Evolutionary conservation across 2,329 filamentous ascomycete genomes (phyloP).

Genomic region (Fusarium neocosmosporiellum): DNA sequence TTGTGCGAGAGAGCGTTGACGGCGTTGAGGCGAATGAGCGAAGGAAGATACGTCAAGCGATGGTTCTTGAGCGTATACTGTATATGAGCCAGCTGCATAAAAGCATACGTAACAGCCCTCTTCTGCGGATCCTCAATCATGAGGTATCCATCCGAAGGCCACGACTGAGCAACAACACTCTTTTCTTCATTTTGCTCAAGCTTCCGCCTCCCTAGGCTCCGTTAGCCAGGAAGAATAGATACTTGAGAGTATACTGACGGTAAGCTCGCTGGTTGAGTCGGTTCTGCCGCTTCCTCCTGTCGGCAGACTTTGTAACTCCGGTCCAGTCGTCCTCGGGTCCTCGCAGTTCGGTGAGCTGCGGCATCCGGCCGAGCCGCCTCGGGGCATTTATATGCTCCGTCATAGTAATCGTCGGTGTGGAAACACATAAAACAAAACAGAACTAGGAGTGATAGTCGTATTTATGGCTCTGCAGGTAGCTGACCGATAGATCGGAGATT

Average conservation of each 20-base stretch:
- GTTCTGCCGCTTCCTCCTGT: slow-evolving; percentile 39
- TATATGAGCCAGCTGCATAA: slow-evolving; percentile 33
- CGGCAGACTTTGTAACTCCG: slow-evolving; percentile 35
- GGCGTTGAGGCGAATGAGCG: slow-evolving; percentile 39
- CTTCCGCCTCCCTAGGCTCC: slow-evolving; percentile 25
- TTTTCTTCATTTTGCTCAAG: slow-evolving; percentile 15
- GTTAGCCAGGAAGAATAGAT: slow-evolving; percentile 2
- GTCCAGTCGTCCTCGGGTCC: slow-evolving; percentile 39
- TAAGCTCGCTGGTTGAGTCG: slow-evolving; percentile 40
- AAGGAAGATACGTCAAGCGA: slow-evolving; percentile 23
- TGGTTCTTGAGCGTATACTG: slow-evolving; percentile 31
- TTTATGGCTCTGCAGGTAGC: not conserved
- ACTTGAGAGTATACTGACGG: slow-evolving; percentile 21
- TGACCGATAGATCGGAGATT: not conserved
- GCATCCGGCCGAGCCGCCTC: slow-evolving; percentile 14
- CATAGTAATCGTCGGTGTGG: slow-evolving; percentile 13
- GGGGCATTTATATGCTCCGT: slow-evolving; percentile 8
- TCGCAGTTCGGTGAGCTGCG: slow-evolving; percentile 28
- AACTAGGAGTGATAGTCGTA: not conserved
- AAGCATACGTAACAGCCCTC: slow-evolving; percentile 29
- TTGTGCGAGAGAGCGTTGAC: slow-evolving; percentile 35
- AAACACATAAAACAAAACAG: not conserved
- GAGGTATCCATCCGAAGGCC: slow-evolving; percentile 6
- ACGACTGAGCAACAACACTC: not conserved
- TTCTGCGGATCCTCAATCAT: not conserved